phyloP scores from a whole-genome alignment of 2,329 filamentous ascomycete species.

The Acephala macrosclerotiorum region DNA sequence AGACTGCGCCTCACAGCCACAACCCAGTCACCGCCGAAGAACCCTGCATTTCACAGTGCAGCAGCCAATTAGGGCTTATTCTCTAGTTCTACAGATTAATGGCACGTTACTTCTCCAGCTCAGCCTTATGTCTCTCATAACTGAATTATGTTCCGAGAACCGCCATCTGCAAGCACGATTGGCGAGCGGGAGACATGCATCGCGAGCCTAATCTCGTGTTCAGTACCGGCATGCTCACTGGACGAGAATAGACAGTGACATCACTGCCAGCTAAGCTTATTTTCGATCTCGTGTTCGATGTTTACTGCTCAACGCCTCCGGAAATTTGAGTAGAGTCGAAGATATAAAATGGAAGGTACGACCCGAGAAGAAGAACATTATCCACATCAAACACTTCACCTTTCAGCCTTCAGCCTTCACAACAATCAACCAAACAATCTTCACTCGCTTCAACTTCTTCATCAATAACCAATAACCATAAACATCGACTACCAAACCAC shows the following conservation, averaged over 20 bases:
- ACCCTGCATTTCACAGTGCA: not conserved
- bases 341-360: constrained; percentile 5
- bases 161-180: constrained; percentile 1
- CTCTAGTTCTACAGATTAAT: not conserved
- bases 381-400: not conserved
- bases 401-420: not conserved
- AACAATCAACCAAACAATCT: constrained; percentile 1
- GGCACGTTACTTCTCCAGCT: constrained; percentile 8
- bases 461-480: not conserved
- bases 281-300: constrained; percentile 4
- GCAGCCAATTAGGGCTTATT: constrained; percentile 7
- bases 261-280: not conserved
- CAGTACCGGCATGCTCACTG: constrained; percentile 1
- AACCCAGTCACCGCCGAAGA: not conserved
- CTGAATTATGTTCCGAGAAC: constrained; percentile 3
- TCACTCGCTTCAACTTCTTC: not conserved
- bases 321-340: not conserved
- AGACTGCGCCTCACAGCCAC: constrained; percentile 10
- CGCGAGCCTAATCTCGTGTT: constrained; percentile 1
- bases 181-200: constrained; percentile 3
- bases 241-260: not conserved
- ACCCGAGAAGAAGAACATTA: not conserved
- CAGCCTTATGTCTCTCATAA: constrained; percentile 10
- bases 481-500: constrained; percentile 5
- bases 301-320: constrained; percentile 6